Conservation (phyloP, 768 basidiomycete genomes). For the Lyophyllum atratum region DNA sequence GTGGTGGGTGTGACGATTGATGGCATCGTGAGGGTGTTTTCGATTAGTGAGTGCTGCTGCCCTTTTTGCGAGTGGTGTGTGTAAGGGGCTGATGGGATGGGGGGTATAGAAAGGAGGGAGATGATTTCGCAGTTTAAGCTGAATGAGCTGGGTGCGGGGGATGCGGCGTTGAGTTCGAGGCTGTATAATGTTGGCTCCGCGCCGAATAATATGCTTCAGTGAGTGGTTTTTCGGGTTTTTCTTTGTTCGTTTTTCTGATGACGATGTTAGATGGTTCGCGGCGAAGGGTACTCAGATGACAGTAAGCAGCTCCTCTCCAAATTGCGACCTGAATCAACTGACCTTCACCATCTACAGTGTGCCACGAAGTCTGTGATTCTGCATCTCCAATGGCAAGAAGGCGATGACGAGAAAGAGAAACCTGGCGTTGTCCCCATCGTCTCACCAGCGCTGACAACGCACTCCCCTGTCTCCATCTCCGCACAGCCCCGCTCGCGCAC, state of each 20-base stretch:
- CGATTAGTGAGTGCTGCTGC: slow-evolving; percentile 79
- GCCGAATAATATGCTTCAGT: slow-evolving; percentile 88
- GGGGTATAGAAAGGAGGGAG: slow-evolving; percentile 56
- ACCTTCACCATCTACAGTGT: slow-evolving; percentile 49
- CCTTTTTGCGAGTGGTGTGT: not conserved
- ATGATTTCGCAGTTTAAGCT: slow-evolving; percentile 94
- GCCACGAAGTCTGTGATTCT: slow-evolving; percentile 87
- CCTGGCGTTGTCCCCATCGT: slow-evolving; percentile 18
- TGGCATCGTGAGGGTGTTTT: slow-evolving; percentile 88
- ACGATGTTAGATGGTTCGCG: slow-evolving; percentile 71
- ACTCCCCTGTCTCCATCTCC: slow-evolving; percentile 20
- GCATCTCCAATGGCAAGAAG: slow-evolving; percentile 86
- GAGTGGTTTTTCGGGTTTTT: slow-evolving; percentile 22
- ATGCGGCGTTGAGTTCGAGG: slow-evolving; percentile 66
- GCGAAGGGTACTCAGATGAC: slow-evolving; percentile 91
- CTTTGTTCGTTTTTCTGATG: not conserved
- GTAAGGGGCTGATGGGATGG: not conserved
- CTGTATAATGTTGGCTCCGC: slow-evolving; percentile 78
- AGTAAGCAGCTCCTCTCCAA: slow-evolving; percentile 39
- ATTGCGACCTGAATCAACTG: not conserved
- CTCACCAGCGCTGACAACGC: slow-evolving; percentile 14
- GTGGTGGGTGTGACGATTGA: slow-evolving; percentile 93
- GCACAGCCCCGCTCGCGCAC: slow-evolving; percentile 43
- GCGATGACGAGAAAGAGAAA: slow-evolving; percentile 35
- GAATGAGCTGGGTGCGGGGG: slow-evolving; percentile 69